Percentiles rank a stretch among this genome's conserved stretches.
Evolutionary conservation across 495 filamentous ascomycete species (phyloP).

Genomic region (Evernia prunastri): DNA sequence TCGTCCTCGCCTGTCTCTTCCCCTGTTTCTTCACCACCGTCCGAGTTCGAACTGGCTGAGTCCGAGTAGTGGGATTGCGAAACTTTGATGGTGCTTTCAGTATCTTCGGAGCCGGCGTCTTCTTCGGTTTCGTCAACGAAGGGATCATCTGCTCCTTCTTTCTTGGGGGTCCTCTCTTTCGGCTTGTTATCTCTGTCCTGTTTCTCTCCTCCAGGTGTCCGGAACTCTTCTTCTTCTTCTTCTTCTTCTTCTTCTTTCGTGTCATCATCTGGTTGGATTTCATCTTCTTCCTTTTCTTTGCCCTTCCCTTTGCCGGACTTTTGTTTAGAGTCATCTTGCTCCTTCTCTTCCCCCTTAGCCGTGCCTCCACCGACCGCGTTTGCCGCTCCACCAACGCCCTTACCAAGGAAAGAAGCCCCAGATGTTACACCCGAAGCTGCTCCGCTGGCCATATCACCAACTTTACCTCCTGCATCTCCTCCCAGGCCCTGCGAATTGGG

Average conservation of each 20-base stretch:
- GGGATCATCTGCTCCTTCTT: constrained; percentile 5
- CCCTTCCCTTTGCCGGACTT: neutral
- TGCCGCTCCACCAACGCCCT: constrained; percentile 1
- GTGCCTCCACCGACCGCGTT: neutral
- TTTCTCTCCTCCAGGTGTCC: neutral
- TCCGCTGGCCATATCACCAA: constrained; percentile 5
- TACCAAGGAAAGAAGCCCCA: constrained; percentile 3
- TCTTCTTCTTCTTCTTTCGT: neutral
- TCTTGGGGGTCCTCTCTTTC: neutral
- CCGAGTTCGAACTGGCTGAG: constrained; percentile 2
- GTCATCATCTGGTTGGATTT: neutral
- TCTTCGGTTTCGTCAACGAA: constrained; percentile 3
- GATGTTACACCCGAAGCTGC: constrained; percentile 4
- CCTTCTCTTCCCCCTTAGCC: neutral
- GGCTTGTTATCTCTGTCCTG: neutral
- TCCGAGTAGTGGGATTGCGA: constrained; percentile 6
- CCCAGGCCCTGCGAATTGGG: constrained; percentile 6
- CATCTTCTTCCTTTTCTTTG: neutral
- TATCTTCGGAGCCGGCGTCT: constrained; percentile 2
- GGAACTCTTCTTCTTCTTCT: neutral
- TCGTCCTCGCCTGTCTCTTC: neutral
- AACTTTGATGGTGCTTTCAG: constrained; percentile 6
- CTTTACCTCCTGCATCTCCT: constrained; percentile 7
- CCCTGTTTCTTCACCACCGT: neutral
- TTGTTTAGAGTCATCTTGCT: neutral